A percentile compares a stretch with the other conserved stretches of the same genome.
Conservation (phyloP, 2,329 filamentous ascomycete species). For the Stenocarpella maydis region DNA sequence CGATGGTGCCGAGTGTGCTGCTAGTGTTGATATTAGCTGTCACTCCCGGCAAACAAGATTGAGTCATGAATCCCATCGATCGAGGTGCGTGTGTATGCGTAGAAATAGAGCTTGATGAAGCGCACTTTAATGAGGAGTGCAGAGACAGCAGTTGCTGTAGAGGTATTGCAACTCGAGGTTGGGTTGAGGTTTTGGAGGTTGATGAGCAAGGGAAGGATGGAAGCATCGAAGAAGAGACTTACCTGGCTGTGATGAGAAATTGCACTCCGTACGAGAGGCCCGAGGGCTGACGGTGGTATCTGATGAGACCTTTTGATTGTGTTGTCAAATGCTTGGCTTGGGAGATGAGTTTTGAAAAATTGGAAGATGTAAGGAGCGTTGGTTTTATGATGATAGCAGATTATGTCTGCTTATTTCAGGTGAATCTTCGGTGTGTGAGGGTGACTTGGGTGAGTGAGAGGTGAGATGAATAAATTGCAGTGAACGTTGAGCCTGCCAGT, state of each 20-base stretch:
- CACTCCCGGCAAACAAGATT: background rate
- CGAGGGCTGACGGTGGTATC: background rate
- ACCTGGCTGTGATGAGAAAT: slow-evolving; percentile 16
- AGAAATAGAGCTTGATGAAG: background rate
- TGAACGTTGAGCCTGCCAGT: background rate
- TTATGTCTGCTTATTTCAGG: background rate
- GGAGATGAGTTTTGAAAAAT: background rate
- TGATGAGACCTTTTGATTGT: background rate
- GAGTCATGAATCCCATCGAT: background rate
- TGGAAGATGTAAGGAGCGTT: background rate
- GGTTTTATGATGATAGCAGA: background rate
- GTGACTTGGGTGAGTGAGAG: slow-evolving; percentile 1
- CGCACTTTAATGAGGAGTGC: background rate
- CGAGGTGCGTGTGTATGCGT: too few relatives aligned
- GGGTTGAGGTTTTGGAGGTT: background rate
- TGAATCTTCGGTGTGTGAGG: background rate
- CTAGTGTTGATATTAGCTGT: slow-evolving; percentile 6
- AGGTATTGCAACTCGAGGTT: background rate
- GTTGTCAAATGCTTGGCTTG: background rate
- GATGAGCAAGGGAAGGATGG: background rate
- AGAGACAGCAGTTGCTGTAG: background rate
- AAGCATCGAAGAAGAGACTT: background rate
- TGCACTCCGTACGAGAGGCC: background rate
- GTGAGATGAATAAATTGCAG: slow-evolving; percentile 26
- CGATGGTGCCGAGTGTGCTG: background rate